Percentiles rank a stretch among this genome's conserved stretches.
phyloP scores from a whole-genome alignment of 345 rosid genomes.

The Syzygium aromaticum region DNA sequence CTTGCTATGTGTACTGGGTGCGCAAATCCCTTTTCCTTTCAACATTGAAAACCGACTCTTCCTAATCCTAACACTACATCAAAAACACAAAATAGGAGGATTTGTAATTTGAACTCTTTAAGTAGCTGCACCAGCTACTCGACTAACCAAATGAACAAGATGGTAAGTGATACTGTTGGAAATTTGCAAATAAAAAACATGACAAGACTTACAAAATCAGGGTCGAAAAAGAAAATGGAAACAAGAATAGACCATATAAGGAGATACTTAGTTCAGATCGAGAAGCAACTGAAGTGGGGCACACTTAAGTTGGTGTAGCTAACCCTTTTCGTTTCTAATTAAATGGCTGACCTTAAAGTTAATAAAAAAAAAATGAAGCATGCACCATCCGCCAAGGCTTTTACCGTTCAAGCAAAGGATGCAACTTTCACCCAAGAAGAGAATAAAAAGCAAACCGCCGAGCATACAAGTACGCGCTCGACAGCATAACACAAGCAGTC shows the following conservation, averaged over 20 bases:
- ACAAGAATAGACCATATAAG: neutral
- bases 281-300: neutral
- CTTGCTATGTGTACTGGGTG: neutral
- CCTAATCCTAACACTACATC: neutral
- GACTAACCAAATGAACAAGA: neutral
- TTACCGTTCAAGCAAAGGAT: neutral
- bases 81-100: neutral
- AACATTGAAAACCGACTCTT: neutral
- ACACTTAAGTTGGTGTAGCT: neutral
- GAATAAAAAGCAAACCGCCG: neutral
- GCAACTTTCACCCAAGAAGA: neutral
- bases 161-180: neutral
- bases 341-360: neutral
- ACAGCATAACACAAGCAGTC: neutral
- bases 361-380: neutral
- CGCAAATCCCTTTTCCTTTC: neutral
- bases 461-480: neutral
- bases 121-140: neutral
- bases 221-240: neutral
- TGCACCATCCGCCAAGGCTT: neutral
- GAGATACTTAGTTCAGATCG: neutral
- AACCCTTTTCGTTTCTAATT: neutral
- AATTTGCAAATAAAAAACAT: neutral
- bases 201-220: neutral
- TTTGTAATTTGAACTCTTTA: neutral